Conservation (phyloP, 441 rosid genomes). For the Erodium chrysanthum region DNA sequence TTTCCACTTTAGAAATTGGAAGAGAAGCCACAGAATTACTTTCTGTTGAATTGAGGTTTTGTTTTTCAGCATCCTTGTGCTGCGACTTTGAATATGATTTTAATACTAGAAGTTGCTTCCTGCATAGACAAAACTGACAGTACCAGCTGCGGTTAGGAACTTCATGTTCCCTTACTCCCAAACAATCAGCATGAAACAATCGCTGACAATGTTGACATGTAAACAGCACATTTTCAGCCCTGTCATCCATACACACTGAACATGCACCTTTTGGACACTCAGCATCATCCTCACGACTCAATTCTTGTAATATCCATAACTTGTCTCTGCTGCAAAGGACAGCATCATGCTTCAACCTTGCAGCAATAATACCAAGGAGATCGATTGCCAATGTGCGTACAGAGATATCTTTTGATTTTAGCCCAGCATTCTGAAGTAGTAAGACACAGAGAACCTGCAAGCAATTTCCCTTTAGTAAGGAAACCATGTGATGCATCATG, state of each 20-base stretch:
- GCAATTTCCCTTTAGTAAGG: constrained; percentile 23
- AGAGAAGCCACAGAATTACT: constrained; percentile 35
- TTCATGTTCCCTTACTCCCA: constrained; percentile 75
- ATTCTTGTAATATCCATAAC: constrained; percentile 60
- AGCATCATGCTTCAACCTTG: constrained; percentile 84
- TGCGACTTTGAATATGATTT: constrained; percentile 67
- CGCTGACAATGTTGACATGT: constrained; percentile 73
- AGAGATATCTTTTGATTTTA: constrained; percentile 82
- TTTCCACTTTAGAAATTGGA: constrained; percentile 53
- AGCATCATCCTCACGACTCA: constrained; percentile 36
- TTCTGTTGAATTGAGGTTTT: constrained; percentile 20
- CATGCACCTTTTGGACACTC: constrained; percentile 52
- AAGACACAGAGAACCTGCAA: constrained; percentile 95
- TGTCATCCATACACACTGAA: constrained; percentile 60
- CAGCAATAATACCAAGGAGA: constrained; percentile 83
- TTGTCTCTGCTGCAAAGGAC: constrained; percentile 42
- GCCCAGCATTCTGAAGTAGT: constrained; percentile 92
- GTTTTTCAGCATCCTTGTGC: constrained; percentile 37
- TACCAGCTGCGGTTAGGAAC: constrained; percentile 60
- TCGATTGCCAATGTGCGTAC: constrained; percentile 96
- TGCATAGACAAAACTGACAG: constrained; percentile 75
- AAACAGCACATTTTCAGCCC: constrained; percentile 48
- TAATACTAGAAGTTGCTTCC: constrained; percentile 79
- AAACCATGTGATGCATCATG: constrained; percentile 13
- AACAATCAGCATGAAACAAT: constrained; percentile 83